Evolutionary conservation across 805 yeast species (phyloP), one percentile per base, ranked within the genome.

Genomic region (Phaffomyces thermotolerans): DNA sequence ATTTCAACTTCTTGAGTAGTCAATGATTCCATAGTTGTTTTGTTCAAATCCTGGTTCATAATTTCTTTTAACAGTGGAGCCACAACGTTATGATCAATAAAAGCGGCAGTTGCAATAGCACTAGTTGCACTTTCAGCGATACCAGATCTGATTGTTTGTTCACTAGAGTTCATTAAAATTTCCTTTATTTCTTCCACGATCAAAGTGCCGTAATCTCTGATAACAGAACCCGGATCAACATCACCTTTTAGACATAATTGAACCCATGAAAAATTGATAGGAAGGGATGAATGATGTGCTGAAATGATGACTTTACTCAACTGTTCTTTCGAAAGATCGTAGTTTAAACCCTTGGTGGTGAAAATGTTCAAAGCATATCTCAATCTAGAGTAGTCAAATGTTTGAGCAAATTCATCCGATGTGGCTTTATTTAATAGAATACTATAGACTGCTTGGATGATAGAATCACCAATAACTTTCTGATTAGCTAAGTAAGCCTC

Each of bases 261-360:
- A 30, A 88, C 83, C 98, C 98, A 91, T 2, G 83, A 81, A 12
- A 51, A 49, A 47, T 74, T 64, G 58, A 68, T 64, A 49, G 62
- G 50, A n/a, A 76, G 57, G 3, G 52, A 42, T 3, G 53, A 40
- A 46, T 68, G 70, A 52, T 81, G 84, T 15, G 73, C 52, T 6
- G 73, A 49, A 22, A 77, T 57, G 15, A 79, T 54, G 15, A 69
- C 47, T 9, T 68, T 62, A 17, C 70, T 48, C 14, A 81, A 49
- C 20, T 68, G 63, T 8, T 58, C 44, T 4, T 58, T 55, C 38
- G 66, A 44, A 10, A 61, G 43, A 2, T 49, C 51, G 8, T 49
- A 51, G 15, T 52, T 45, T 7, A 48, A 30, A 3, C 54, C 45
- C 14, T 54, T 48, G 32, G 59, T 62, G 6, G 75, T 64, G 41